Evolutionary conservation across 225 moss, liverwort and hornwort species (phyloP).

Genomic region (Asterella californica): DNA sequence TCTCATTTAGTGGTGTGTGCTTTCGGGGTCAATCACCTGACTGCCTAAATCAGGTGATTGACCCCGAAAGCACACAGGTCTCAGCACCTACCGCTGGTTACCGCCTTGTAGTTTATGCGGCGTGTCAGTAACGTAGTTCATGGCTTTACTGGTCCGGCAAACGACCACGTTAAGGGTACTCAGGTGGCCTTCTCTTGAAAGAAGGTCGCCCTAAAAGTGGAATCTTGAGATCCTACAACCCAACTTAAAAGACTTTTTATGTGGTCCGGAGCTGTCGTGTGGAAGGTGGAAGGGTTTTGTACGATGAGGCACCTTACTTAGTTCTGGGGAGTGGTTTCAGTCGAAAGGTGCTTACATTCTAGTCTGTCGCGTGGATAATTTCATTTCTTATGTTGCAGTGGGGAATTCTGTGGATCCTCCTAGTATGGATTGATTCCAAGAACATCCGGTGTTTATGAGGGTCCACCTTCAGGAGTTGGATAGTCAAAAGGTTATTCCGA

Average conservation of each 20-base stretch:
- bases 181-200: not conserved
- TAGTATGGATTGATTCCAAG: slow-evolving; percentile 20
- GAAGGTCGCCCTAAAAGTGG: not conserved
- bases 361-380: not conserved
- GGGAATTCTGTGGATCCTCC: not conserved
- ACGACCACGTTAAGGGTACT: not conserved
- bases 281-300: not conserved
- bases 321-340: not conserved
- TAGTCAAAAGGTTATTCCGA: not conserved
- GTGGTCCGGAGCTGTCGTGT: not conserved
- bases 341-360: slow-evolving; percentile 8
- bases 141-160: not conserved
- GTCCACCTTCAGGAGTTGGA: not conserved
- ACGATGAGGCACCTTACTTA: not conserved
- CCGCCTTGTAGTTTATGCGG: not conserved
- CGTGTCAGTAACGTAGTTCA: not conserved
- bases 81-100: not conserved
- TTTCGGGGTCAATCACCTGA: too few species aligned
- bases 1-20: not conserved
- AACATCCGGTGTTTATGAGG: slow-evolving; percentile 2
- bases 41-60: not conserved
- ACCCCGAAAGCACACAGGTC: not conserved
- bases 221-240: not conserved
- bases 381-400: slow-evolving; percentile 6
- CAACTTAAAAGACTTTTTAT: not conserved